These are phyloP conservation scores for Xylaria arbuscula DNA, from an alignment of 2,329 filamentous ascomycete genomes.

Conservation along the genomic window DNA sequence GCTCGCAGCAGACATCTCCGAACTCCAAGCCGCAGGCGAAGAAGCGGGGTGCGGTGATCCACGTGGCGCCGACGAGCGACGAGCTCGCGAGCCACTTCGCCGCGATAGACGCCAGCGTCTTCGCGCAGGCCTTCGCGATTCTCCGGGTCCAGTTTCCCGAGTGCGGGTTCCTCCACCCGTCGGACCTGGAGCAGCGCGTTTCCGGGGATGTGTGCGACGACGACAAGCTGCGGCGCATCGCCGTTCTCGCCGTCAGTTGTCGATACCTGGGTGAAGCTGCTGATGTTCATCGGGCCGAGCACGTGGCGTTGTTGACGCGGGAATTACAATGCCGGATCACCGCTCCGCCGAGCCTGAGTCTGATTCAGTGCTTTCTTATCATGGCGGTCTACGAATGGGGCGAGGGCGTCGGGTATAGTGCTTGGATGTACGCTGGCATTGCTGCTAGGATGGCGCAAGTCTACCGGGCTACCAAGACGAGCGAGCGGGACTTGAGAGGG, in stretches of 20 bases:
- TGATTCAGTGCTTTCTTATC: conserved; percentile 37
- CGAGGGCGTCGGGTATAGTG: conserved; percentile 33
- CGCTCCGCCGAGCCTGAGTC: conserved; percentile 30
- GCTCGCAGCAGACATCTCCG: background rate
- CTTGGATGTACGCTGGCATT: conserved; percentile 37
- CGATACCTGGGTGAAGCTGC: conserved; percentile 30
- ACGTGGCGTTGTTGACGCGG: conserved; percentile 27
- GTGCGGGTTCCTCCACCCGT: conserved; percentile 35
- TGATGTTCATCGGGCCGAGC: conserved; percentile 27
- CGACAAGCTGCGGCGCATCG: conserved; percentile 34
- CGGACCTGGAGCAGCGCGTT: conserved; percentile 33
- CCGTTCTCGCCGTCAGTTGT: conserved; percentile 35
- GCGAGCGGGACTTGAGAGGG: conserved; percentile 29
- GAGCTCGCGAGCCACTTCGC: conserved; percentile 30
- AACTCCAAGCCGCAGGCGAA: background rate
- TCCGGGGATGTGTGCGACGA: conserved; percentile 27
- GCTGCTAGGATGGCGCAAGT: conserved; percentile 38
- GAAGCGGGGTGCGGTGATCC: conserved; percentile 2
- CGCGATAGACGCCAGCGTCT: conserved; percentile 25
- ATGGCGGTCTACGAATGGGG: conserved; percentile 40
- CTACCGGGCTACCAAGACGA: conserved; percentile 35
- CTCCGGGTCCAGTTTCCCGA: conserved; percentile 37
- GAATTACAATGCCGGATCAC: conserved; percentile 37
- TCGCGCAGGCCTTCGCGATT: conserved; percentile 32
- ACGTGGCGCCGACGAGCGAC: background rate